phyloP scores from a whole-genome alignment of 2,329 filamentous ascomycete genomes.

The Xylaria multiplex region DNA sequence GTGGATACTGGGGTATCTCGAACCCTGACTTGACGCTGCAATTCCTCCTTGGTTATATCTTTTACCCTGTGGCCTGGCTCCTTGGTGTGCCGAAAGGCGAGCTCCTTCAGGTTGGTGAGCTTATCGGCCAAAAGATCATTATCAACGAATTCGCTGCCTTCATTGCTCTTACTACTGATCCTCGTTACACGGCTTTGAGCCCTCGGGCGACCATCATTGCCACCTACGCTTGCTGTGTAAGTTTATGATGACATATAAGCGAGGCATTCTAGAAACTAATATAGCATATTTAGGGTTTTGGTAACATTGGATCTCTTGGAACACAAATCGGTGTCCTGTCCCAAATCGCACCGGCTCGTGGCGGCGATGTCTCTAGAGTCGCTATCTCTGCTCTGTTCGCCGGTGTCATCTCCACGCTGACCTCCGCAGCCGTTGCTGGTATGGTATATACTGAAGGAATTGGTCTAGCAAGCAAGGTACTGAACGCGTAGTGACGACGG shows the following conservation, averaged over 20 bases:
- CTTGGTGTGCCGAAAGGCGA: constrained; percentile 74
- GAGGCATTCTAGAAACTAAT: constrained; percentile 27
- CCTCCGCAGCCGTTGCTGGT: constrained; percentile 80
- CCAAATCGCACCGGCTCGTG: constrained; percentile 79
- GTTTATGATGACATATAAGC: constrained; percentile 37
- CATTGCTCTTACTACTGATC: constrained; percentile 60
- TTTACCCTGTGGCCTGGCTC: constrained; percentile 76
- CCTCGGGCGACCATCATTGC: constrained; percentile 81
- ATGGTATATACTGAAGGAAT: constrained; percentile 61
- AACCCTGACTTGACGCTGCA: constrained; percentile 73
- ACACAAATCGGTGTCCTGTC: constrained; percentile 90
- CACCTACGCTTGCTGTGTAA: constrained; percentile 81
- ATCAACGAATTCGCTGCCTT: constrained; percentile 87
- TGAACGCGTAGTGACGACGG: constrained; percentile 11
- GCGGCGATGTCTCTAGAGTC: constrained; percentile 78
- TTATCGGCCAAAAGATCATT: constrained; percentile 88
- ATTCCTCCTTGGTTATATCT: constrained; percentile 75
- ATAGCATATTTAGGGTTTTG: constrained; percentile 65
- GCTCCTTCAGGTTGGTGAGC: constrained; percentile 76
- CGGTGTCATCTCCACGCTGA: constrained; percentile 82
- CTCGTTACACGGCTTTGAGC: constrained; percentile 67
- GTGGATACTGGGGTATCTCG: constrained; percentile 73
- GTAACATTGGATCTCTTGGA: constrained; percentile 87
- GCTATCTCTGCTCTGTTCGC: constrained; percentile 81
- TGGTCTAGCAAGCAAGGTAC: constrained; percentile 22